Conservation (phyloP, 2,329 filamentous ascomycete species). For the Monilinia polystroma region DNA sequence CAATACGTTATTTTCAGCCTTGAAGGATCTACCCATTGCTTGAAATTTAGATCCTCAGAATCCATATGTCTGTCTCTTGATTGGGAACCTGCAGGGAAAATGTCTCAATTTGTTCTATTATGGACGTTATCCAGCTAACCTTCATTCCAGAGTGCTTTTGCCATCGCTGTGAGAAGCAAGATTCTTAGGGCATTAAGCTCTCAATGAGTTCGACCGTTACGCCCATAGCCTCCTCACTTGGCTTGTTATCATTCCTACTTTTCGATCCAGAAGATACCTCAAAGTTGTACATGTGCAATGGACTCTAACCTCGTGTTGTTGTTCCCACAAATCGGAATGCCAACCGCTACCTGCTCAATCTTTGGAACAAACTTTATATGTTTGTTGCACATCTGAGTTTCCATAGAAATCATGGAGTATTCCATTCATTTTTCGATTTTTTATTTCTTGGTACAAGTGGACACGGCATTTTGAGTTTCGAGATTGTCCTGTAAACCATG, state of each 20-base stretch:
- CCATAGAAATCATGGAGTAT: not conserved
- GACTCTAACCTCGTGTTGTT: not conserved
- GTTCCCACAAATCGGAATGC: not conserved
- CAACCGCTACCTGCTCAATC: not conserved
- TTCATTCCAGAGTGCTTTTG: not conserved
- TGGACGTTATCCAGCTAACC: not conserved
- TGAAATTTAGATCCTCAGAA: not conserved
- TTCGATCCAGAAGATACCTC: not conserved
- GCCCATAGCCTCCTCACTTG: not conserved
- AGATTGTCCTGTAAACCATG: not conserved
- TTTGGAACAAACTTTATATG: not conserved
- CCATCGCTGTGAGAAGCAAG: too few relatives aligned
- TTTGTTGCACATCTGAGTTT: conserved; percentile 14
- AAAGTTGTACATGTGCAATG: not conserved
- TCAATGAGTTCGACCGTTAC: not conserved
- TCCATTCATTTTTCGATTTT: not conserved
- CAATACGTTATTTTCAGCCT: too few relatives aligned
- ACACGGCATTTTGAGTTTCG: conserved; percentile 6
- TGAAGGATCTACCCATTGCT: not conserved
- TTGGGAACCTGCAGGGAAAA: not conserved
- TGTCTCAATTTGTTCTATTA: not conserved
- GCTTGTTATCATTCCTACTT: not conserved
- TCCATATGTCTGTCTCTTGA: not conserved
- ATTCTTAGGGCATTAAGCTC: not conserved
- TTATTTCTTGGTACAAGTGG: not conserved